Evolutionary conservation across 306 rosid species (phyloP).

Genomic region (Malus orientalis): DNA sequence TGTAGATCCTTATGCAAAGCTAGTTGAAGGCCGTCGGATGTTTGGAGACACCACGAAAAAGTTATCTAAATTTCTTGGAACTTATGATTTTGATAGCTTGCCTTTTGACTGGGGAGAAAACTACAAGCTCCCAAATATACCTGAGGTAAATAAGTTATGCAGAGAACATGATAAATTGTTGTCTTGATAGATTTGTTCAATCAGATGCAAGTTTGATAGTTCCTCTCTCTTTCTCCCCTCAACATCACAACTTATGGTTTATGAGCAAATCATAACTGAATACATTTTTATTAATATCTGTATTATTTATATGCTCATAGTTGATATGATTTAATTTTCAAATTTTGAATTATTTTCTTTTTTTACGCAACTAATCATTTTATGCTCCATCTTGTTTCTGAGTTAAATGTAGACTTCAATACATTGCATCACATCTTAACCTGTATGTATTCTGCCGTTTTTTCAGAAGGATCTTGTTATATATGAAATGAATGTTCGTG

Average conservation of each 20-base stretch:
- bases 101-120: constrained; percentile 93
- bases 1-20: constrained; percentile 89
- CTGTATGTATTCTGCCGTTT: constrained; percentile 18
- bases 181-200: not conserved
- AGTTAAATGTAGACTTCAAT: not conserved
- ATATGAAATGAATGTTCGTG: constrained; percentile 94
- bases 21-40: constrained; percentile 74
- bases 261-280: not conserved
- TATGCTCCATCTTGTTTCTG: constrained; percentile 1
- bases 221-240: not conserved
- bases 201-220: not conserved
- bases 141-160: constrained; percentile 50
- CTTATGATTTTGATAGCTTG: constrained; percentile 71
- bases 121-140: constrained; percentile 78
- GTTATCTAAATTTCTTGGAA: constrained; percentile 64
- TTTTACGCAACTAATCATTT: constrained; percentile 5
- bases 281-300: not conserved
- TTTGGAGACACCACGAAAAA: constrained; percentile 66
- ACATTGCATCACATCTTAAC: constrained; percentile 7
- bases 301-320: not conserved
- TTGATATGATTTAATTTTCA: constrained; percentile 5
- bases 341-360: not conserved
- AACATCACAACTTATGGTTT: constrained; percentile 1
- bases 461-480: constrained; percentile 91
- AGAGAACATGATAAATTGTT: not conserved